These are phyloP conservation scores for Bombardia bombarda DNA, from an alignment of 495 filamentous ascomycete genomes.

Conservation along the genomic window DNA sequence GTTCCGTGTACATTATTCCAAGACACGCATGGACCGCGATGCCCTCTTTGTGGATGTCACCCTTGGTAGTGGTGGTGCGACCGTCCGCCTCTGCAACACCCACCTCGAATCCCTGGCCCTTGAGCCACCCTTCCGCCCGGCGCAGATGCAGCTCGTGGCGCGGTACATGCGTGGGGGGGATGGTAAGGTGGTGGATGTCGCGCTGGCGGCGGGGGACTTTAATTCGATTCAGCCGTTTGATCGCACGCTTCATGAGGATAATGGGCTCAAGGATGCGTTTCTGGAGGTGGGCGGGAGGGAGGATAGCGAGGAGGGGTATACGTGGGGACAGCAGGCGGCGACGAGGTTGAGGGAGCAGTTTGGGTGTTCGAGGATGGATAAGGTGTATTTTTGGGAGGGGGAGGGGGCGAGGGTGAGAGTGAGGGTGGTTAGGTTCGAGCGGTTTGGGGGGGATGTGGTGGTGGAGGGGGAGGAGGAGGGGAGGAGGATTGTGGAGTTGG, in stretches of 20 bases:
- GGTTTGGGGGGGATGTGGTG: slow-evolving; percentile 32
- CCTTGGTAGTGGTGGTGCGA: slow-evolving; percentile 9
- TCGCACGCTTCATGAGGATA: slow-evolving; percentile 32
- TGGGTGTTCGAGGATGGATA: slow-evolving; percentile 45
- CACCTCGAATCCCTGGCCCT: slow-evolving; percentile 45
- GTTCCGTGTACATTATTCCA: slow-evolving; percentile 38
- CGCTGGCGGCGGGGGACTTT: slow-evolving; percentile 38
- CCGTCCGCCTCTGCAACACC: slow-evolving; percentile 41
- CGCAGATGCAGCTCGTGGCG: slow-evolving; percentile 34
- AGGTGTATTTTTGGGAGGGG: slow-evolving; percentile 30
- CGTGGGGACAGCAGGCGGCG: slow-evolving; percentile 48
- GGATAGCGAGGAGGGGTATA: slow-evolving; percentile 41
- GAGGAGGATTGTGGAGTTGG: not conserved
- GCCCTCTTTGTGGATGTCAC: slow-evolving; percentile 43
- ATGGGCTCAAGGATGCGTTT: slow-evolving; percentile 44
- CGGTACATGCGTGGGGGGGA: no score
- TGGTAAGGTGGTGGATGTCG: slow-evolving; percentile 8
- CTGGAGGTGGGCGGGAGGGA: slow-evolving; percentile 43
- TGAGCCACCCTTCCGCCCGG: slow-evolving; percentile 32
- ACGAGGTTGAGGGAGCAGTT: slow-evolving; percentile 23
- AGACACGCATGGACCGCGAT: slow-evolving; percentile 40
- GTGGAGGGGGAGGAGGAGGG: slow-evolving; percentile 12
- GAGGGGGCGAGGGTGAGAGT: no score
- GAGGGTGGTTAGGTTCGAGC: slow-evolving; percentile 22
- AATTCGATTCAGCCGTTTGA: slow-evolving; percentile 51